These are phyloP conservation scores for Ajuga chamaepitys DNA, from an alignment of 257 asterid species.

Conservation along the genomic window DNA sequence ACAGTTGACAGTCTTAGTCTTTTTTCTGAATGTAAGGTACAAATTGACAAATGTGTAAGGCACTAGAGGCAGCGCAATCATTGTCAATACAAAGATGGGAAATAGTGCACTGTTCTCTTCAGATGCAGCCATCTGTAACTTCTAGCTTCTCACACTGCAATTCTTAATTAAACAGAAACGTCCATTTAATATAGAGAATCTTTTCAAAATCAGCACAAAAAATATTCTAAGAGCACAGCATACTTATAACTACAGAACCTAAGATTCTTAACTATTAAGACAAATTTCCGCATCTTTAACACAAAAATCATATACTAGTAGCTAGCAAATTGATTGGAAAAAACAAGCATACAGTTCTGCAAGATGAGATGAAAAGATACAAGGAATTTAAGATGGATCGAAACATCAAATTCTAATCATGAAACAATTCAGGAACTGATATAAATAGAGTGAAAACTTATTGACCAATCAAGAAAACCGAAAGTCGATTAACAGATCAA, in stretches of 20 bases:
- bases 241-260: not conserved
- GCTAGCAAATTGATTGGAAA: not conserved
- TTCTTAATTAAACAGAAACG: constrained; percentile 5
- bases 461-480: constrained; percentile 1
- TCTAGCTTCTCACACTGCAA: constrained; percentile 27
- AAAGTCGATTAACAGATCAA: constrained; percentile 17
- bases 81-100: constrained; percentile 86
- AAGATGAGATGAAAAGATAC: not conserved
- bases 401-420: not conserved
- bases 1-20: constrained; percentile 58
- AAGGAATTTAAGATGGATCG: not conserved
- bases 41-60: constrained; percentile 82
- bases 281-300: not conserved
- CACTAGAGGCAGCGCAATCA: constrained; percentile 90
- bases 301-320: not conserved
- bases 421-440: not conserved
- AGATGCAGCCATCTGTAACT: constrained; percentile 62
- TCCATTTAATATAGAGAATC: not conserved
- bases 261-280: not conserved
- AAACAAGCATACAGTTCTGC: not conserved
- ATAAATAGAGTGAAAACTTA: not conserved
- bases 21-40: constrained; percentile 52
- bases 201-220: not conserved
- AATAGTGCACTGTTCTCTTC: constrained; percentile 92
- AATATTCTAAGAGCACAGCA: not conserved